phyloP scores from a whole-genome alignment of 305 asterid genomes.

The Fraxinus angustifolia region DNA sequence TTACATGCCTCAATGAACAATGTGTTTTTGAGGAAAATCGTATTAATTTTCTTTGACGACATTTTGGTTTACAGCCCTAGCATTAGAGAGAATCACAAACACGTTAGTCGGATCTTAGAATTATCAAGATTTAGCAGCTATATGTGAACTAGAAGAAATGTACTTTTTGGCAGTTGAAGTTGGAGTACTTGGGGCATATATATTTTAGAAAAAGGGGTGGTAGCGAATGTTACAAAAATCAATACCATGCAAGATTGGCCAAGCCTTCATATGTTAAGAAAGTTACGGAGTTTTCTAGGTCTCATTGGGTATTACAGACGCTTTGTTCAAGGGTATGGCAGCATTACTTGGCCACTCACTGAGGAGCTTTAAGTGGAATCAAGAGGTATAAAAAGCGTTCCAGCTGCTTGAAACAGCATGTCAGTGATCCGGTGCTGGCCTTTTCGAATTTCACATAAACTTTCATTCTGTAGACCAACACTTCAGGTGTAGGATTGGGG shows the following conservation, averaged over 20 bases:
- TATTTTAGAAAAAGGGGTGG: not conserved
- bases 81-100: not conserved
- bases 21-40: not conserved
- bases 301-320: not conserved
- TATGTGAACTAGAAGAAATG: not conserved
- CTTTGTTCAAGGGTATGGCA: not conserved
- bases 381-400: not conserved
- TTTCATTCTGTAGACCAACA: not conserved
- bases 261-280: not conserved
- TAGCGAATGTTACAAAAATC: not conserved
- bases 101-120: not conserved
- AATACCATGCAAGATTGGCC: not conserved
- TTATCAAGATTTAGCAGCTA: not conserved
- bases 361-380: not conserved
- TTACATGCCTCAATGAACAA: not conserved
- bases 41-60: not conserved
- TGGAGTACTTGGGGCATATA: not conserved
- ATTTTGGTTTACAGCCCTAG: not conserved
- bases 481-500: not conserved
- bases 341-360: not conserved
- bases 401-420: not conserved
- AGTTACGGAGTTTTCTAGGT: not conserved
- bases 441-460: not conserved
- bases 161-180: not conserved
- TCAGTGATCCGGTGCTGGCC: not conserved